Evolutionary conservation across 306 rosid species (phyloP).

Genomic region (Benincasa hispida): DNA sequence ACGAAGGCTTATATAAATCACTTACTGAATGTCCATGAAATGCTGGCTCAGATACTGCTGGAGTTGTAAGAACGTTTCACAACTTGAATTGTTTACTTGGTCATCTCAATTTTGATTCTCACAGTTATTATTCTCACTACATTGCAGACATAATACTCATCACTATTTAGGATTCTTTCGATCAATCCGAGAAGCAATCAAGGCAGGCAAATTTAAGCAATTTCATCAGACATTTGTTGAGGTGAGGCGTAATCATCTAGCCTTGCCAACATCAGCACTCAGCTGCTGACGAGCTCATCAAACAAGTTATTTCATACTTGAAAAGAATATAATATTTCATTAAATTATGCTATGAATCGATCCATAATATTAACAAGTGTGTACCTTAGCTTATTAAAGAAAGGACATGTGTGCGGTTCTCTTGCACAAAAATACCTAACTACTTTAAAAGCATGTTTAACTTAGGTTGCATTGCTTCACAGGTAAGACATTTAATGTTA

Average conservation of each 20-base stretch:
- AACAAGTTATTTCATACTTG: neutral
- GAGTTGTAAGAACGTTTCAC: conserved; percentile 46
- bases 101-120: neutral
- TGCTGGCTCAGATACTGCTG: conserved; percentile 80
- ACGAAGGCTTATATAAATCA: conserved; percentile 85
- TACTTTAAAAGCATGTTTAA: neutral
- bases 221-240: conserved; percentile 40
- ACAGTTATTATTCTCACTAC: conserved; percentile 3
- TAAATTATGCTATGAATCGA: neutral
- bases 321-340: neutral
- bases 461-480: neutral
- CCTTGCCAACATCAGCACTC: conserved; percentile 12
- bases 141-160: conserved; percentile 86
- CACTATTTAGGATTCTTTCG: conserved; percentile 70
- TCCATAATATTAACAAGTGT: neutral
- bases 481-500: neutral
- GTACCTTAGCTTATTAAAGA: neutral
- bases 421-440: neutral
- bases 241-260: conserved; percentile 31
- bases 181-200: conserved; percentile 59
- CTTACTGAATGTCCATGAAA: conserved; percentile 80
- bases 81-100: neutral
- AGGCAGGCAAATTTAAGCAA: conserved; percentile 60
- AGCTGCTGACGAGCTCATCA: conserved; percentile 23
- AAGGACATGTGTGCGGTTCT: neutral